A percentile compares a stretch with the other conserved stretches of the same genome.
These are phyloP conservation scores for Eucalyptus sideroxylon DNA, from an alignment of 345 rosid species.

Conservation along the genomic window DNA sequence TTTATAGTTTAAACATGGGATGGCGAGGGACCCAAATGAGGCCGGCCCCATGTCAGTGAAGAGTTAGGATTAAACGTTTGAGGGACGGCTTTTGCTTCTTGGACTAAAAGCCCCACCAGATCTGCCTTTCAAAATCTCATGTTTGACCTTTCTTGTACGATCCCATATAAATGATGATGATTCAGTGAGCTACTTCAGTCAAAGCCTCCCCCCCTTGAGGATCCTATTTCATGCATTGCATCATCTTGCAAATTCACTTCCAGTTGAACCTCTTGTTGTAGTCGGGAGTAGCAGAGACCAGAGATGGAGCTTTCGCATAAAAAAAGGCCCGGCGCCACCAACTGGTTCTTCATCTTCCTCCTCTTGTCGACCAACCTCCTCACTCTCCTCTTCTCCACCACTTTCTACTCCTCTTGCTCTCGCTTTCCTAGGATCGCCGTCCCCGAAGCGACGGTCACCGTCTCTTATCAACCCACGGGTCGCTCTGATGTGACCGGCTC, in stretches of 20 bases:
- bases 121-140: neutral
- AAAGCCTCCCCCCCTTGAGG: neutral
- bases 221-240: neutral
- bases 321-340: neutral
- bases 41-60: neutral
- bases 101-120: neutral
- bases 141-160: neutral
- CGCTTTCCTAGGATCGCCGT: neutral
- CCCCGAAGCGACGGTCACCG: neutral
- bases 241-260: neutral
- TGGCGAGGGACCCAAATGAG: neutral
- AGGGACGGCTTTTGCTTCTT: neutral
- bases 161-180: neutral
- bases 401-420: neutral
- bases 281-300: neutral
- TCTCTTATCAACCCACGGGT: neutral
- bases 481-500: neutral
- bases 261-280: neutral
- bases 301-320: neutral
- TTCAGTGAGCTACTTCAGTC: neutral
- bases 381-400: neutral
- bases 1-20: neutral
- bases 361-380: neutral
- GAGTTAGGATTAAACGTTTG: neutral
- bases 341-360: neutral